These are phyloP conservation scores for Backusella parvicylindrica DNA, from an alignment of 192 early-diverging fungal species.

Conservation along the genomic window DNA sequence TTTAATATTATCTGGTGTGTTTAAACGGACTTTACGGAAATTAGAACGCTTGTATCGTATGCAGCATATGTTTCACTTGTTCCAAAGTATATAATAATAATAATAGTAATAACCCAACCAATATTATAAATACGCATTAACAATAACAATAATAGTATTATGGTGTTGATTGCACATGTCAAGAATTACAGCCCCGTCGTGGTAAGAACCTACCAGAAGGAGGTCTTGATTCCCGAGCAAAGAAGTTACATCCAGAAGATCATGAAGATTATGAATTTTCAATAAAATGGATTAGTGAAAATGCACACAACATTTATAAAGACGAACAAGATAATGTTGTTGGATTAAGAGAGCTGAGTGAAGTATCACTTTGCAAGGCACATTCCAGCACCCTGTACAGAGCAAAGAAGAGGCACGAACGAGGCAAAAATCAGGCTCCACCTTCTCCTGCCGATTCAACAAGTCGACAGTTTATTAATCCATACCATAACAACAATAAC, in stretches of 20 bases:
- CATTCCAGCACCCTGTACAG: slow-evolving; percentile 36
- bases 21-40: neutral
- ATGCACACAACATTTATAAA: slow-evolving; percentile 33
- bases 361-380: slow-evolving; percentile 39
- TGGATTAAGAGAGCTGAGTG: slow-evolving; percentile 18
- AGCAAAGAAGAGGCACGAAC: slow-evolving; percentile 31
- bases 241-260: slow-evolving; percentile 27
- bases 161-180: slow-evolving; percentile 24
- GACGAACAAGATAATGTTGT: slow-evolving; percentile 19
- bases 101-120: neutral
- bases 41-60: slow-evolving; percentile 37
- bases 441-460: slow-evolving; percentile 28
- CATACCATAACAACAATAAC: neutral
- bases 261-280: slow-evolving; percentile 34
- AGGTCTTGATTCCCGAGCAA: slow-evolving; percentile 32
- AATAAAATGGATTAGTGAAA: slow-evolving; percentile 25
- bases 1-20: neutral
- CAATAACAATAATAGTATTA: slow-evolving; percentile 18
- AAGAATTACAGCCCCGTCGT: slow-evolving; percentile 28
- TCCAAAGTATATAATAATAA: slow-evolving; percentile 14
- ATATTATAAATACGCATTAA: too few relatives aligned
- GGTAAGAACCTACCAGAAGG: slow-evolving; percentile 32
- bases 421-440: slow-evolving; percentile 16
- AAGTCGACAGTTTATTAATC: neutral
- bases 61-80: slow-evolving; percentile 36